Base-by-base conservation (phyloP, 2,329 filamentous ascomycete species). In the Lecanicillium sp. region DNA sequence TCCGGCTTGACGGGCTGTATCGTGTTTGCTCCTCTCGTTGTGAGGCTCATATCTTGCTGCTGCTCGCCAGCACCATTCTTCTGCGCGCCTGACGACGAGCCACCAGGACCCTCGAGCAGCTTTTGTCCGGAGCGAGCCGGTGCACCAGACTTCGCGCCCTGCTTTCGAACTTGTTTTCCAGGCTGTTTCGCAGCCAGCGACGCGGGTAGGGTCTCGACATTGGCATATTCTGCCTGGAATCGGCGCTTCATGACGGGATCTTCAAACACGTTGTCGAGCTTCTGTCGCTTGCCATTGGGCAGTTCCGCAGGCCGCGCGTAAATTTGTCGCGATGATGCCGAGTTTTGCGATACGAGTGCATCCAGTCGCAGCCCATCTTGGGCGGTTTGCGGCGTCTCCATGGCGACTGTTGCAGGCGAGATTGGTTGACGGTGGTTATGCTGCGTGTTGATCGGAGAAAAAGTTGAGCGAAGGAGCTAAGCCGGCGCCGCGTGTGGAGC, bases 161-260 rank as follows among this genome's bases (percentile, higher is more conserved):
- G 61, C 46, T 55, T 62, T 17, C 51, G 51, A 3, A 51, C 45
- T 35, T 59, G 49, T 28, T 54, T 58, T 8, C 52, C 75, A 12
- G 83, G 81, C 59, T 89, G 83, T 57, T 89, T 92, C 16, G 85
- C 81, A 27, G 85, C 85, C 15, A 95, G 71, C 2, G 77, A 77
- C 16, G 82, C 76, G 5, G 89, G 89, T 3, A 95, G 71, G 45
- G 83, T 81, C 55, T 79, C 77, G 16, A 92, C 81, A 53, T 80
- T 69, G 50, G 80, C 75, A 60, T 95, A 95, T 65, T 95, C 88
- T 53, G 68, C 70, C 38, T 71, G 70, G 54, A 85, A 78, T 34
- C 81, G 75, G 38, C 51, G 54, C 49, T 62, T 60, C 46, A 59
- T 46, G 38, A 54, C 45, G 35, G 55, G 48, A 33, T 61, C 59